Evolutionary conservation across 306 rosid species (phyloP).

Genomic region (Echinosophora koreensis): DNA sequence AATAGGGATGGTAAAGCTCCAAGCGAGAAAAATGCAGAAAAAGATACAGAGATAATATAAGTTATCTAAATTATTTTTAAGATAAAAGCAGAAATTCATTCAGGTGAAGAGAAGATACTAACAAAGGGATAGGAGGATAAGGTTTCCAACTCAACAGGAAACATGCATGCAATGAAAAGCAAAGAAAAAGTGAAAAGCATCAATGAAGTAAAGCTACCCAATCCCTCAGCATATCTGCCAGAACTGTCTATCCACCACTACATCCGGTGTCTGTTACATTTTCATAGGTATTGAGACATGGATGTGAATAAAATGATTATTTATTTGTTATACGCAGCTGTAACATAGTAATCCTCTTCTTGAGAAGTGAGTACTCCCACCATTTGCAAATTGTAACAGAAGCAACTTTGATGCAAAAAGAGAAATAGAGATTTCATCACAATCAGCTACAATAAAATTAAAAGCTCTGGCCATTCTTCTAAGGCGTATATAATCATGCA

Average conservation of each 20-base stretch:
- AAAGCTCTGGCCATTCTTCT: neutral
- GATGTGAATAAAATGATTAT: too few species aligned
- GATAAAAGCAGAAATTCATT: neutral
- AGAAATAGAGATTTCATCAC: neutral
- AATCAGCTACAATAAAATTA: slow-evolving; percentile 34
- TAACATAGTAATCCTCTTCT: too few species aligned
- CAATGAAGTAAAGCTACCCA: neutral
- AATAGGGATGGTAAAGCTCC: slow-evolving; percentile 50
- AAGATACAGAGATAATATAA: slow-evolving; percentile 23
- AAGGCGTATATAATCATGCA: neutral
- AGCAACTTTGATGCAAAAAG: slow-evolving; percentile 11
- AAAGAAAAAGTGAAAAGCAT: slow-evolving; percentile 7
- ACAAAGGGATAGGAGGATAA: slow-evolving; percentile 22
- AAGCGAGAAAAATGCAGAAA: slow-evolving; percentile 36
- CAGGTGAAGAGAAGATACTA: neutral
- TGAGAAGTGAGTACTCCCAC: too few species aligned
- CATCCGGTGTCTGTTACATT: too few species aligned
- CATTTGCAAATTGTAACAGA: neutral
- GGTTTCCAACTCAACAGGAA: neutral
- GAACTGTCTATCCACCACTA: slow-evolving; percentile 21
- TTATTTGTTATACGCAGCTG: too few species aligned
- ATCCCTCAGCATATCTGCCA: neutral
- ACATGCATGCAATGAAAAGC: neutral
- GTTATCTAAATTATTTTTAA: neutral
- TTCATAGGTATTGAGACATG: too few species aligned